Base-by-base conservation (phyloP, 2,329 filamentous ascomycete genomes). In the Thelonectria olida region DNA sequence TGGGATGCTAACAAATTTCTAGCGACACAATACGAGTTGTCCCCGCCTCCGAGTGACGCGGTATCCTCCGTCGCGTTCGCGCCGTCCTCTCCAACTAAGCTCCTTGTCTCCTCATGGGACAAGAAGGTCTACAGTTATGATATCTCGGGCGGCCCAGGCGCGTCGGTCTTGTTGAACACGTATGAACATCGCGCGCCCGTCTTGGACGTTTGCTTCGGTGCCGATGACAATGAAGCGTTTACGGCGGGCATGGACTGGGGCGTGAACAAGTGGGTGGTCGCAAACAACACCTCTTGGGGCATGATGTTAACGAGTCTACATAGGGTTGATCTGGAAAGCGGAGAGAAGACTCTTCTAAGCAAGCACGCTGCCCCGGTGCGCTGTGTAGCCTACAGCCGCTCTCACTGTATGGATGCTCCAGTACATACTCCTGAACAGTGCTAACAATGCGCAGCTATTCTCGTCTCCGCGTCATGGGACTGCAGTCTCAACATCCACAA, bases 71-170 rank as follows among this genome's bases (percentile, higher is more conserved):
- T 98, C 72, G 88, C 88, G 73, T 99, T 97, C 83, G 92, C 94
- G 67, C 92, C 93, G 34, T 81, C 85, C 63, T 88, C 89, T n/a
- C 85, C 90, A 3, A 88, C 84, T 54, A 90, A 89, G 69, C 85
- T 99, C 36, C 87, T 96, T n/a, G 94, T 95, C 70, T 91, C 94
- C 10, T 97, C 93, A 57, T 99, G 96, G 96, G 95, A 98, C 79
- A 92, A 90, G 78, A 88, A 92, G 75, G 88, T 97, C 57, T 97
- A 97, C 78, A 84, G 95, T 53, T 98, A 98, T 83, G 92, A 97
- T 74, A 85, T 90, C 61, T 80, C 82, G 17, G 83, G 85, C 65
- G 82, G 85, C 45, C 75, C 78, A 19, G 89, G 88, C 7, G 86
- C 85, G 55, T 67, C 73, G 22, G 74, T 70, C 42, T 82, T 96